Evolutionary conservation across 345 rosid genomes (phyloP).

Genomic region (Fremontodendron californicum): DNA sequence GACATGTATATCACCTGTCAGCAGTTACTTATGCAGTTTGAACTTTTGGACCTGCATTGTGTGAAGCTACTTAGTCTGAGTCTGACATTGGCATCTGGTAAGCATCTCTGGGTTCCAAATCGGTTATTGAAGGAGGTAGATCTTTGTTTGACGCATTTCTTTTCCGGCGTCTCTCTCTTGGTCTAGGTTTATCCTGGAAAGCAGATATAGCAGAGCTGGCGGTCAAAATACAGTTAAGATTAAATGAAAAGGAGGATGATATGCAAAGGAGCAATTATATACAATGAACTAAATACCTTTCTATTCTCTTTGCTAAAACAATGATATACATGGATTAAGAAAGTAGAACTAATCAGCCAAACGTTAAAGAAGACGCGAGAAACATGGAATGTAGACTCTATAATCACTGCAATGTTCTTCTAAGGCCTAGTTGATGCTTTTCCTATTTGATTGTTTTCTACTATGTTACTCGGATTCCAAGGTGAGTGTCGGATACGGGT

Average conservation of each 20-base stretch:
- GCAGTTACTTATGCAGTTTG: background rate
- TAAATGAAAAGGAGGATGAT: background rate
- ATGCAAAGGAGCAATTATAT: background rate
- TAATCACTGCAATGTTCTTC: background rate
- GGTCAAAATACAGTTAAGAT: background rate
- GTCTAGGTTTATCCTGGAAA: conserved; percentile 46
- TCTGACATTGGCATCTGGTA: conserved; percentile 60
- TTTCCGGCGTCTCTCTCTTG: conserved; percentile 25
- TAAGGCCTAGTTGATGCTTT: background rate
- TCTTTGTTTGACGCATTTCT: conserved; percentile 34
- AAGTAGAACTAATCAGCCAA: background rate
- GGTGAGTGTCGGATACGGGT: too few species aligned
- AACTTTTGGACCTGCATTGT: background rate
- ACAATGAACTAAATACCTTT: background rate
- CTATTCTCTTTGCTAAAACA: background rate
- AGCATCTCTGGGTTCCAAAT: conserved; percentile 64
- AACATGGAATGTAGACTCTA: background rate
- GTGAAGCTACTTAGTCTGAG: conserved; percentile 50
- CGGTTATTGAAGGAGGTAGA: conserved; percentile 61
- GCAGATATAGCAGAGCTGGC: background rate
- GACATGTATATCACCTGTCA: background rate
- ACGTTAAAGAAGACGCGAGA: background rate
- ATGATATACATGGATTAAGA: background rate
- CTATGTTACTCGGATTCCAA: too few species aligned
- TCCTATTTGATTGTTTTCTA: too few species aligned